Base-by-base conservation (phyloP, 225 moss, liverwort and hornwort species). In the Takakia lepidozioides region DNA sequence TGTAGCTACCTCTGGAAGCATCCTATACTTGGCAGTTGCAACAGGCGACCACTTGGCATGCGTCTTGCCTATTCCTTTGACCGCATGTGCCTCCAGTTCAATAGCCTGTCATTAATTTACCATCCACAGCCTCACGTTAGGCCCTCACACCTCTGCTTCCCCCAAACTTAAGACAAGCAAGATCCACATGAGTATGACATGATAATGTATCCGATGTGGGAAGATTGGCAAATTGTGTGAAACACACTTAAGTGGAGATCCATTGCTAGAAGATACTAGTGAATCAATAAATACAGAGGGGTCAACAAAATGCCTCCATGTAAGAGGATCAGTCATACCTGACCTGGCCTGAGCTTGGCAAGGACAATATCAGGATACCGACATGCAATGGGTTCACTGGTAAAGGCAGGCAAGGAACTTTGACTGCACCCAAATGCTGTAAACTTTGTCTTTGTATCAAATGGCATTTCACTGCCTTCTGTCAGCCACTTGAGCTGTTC, bases 41-140 rank as follows among this genome's bases (percentile, higher is more conserved):
- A 98, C 98, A 61, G 98, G 98, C 19, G 98, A 98, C 98, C 91
- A 98, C 65, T 98, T 98, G 2, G 91, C 98, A 78, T 98, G 98
- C 13, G 83, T 91, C 70, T 91, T 91, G 19, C 98, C 98, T 21
- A 91, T 72, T 10, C 98, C 98, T 69, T 98, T 98, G 29, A 79
- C 56, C 34, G 87, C 91, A 68, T 98, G 98, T 52, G 75, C 91
- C 76, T 98, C 98, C 65, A 98, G 76, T 65, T 98, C 98, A 46
- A 98, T 85, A 55, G 87, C 91, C 98, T 98, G 71, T 25, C 58
- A 48, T 14, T 27, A 8, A 51, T 11, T 19, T 27, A 38, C 23
- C 16, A 10, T 9, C 2, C 19, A 6, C 22, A 37, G 5, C 15
- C 52, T 35, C 8, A 10, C 27, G 23, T 29, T 28, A 48, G 49